A percentile compares a stretch with the other conserved stretches of the same genome.
These are phyloP conservation scores for Lactarius hatsudake DNA, from an alignment of 768 basidiomycete genomes.

Conservation along the genomic window DNA sequence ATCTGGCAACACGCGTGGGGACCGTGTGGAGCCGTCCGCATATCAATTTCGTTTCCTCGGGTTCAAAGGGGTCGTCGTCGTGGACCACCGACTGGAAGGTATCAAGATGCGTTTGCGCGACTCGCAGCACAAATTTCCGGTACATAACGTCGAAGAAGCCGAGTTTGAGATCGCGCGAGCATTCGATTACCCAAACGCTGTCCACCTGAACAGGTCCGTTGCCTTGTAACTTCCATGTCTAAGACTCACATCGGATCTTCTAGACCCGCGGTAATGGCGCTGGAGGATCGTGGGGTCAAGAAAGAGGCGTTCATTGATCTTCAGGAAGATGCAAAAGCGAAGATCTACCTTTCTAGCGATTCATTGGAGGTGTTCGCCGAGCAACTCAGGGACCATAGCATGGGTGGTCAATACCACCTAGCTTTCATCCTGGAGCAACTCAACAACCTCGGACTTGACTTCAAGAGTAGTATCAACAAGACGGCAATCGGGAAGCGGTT, in stretches of 20 bases:
- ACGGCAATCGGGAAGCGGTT: slow-evolving; percentile 53
- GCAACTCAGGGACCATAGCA: slow-evolving; percentile 47
- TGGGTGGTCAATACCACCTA: slow-evolving; percentile 50
- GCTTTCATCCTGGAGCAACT: slow-evolving; percentile 50
- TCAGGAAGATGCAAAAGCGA: slow-evolving; percentile 56
- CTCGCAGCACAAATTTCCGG: slow-evolving; percentile 77
- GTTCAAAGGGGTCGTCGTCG: slow-evolving; percentile 75
- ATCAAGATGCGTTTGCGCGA: slow-evolving; percentile 66
- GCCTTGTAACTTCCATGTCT: not conserved
- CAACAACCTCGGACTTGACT: slow-evolving; percentile 46
- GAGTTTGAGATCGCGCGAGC: slow-evolving; percentile 74
- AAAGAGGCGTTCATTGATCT: slow-evolving; percentile 56
- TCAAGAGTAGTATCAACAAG: slow-evolving; percentile 38
- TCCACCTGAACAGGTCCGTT: slow-evolving; percentile 69
- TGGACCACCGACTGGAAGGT: slow-evolving; percentile 58
- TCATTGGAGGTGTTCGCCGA: slow-evolving; percentile 47
- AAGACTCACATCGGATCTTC: not conserved
- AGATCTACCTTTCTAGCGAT: slow-evolving; percentile 58
- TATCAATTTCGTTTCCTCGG: slow-evolving; percentile 81
- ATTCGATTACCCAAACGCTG: slow-evolving; percentile 56
- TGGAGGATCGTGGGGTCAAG: slow-evolving; percentile 72
- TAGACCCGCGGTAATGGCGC: slow-evolving; percentile 72
- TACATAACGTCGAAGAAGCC: slow-evolving; percentile 40
- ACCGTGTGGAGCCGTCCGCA: slow-evolving; percentile 33
- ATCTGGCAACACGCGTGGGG: slow-evolving; percentile 15